phyloP scores from a whole-genome alignment of 352 stramenopile genomes.

The Hyaloperonospora arabidopsidis region DNA sequence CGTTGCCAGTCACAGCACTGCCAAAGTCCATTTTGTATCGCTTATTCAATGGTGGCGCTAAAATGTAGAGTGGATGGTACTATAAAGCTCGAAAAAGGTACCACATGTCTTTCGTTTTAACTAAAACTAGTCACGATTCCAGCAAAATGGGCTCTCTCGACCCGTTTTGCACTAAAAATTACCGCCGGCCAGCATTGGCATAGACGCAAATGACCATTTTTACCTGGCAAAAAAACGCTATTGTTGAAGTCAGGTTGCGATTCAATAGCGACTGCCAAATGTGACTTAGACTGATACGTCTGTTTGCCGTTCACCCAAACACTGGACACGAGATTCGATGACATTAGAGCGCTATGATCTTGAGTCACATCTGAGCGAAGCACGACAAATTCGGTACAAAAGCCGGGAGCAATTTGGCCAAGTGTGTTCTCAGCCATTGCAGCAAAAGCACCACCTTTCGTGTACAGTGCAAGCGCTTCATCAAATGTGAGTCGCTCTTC shows the following conservation, averaged over 20 bases:
- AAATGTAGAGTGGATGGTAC: slow-evolving; percentile 6
- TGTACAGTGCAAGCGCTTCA: slow-evolving; percentile 78
- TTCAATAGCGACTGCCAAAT: not conserved
- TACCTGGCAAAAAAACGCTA: slow-evolving; percentile 58
- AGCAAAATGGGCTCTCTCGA: too few species aligned
- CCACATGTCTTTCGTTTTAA: not conserved
- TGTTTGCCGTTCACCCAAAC: slow-evolving; percentile 59
- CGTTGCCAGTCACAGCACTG: slow-evolving; percentile 27
- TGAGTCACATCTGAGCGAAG: slow-evolving; percentile 47
- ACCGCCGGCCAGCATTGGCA: slow-evolving; percentile 52
- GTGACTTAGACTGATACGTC: slow-evolving; percentile 38
- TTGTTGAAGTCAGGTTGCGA: slow-evolving; percentile 38
- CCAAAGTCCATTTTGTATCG: slow-evolving; percentile 42
- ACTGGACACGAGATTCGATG: slow-evolving; percentile 42
- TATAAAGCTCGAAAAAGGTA: too few species aligned
- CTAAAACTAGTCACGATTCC: not conserved
- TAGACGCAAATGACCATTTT: slow-evolving; percentile 60
- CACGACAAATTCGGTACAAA: slow-evolving; percentile 67
- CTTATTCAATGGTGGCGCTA: slow-evolving; percentile 14
- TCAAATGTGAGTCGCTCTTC: slow-evolving; percentile 63
- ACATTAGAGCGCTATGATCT: slow-evolving; percentile 36
- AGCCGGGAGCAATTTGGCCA: slow-evolving; percentile 46
- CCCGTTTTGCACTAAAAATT: not conserved
- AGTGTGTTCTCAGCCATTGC: slow-evolving; percentile 49
- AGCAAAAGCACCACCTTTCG: slow-evolving; percentile 58